Percentiles rank a stretch among this genome's conserved stretches.
phyloP scores from a whole-genome alignment of 2,329 filamentous ascomycete species.

The Pseudogymnoascus sp. region DNA sequence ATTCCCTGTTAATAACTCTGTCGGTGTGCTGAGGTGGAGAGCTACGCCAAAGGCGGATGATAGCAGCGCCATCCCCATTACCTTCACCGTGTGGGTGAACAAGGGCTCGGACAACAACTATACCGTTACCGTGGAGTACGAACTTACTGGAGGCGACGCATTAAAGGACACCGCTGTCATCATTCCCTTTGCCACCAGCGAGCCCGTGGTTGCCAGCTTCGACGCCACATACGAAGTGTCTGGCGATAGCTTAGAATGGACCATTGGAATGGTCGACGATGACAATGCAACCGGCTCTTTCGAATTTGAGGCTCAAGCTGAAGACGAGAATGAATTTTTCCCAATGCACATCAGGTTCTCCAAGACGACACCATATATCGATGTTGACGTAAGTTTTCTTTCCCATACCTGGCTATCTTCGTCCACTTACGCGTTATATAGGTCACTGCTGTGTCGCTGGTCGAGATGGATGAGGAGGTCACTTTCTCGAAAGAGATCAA shows the following conservation, averaged over 20 bases:
- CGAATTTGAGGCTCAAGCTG: slow-evolving; percentile 86
- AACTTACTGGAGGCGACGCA: slow-evolving; percentile 71
- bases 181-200: slow-evolving; percentile 77
- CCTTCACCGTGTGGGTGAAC: slow-evolving; percentile 97
- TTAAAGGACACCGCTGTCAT: slow-evolving; percentile 79
- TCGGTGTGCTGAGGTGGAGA: slow-evolving; percentile 90
- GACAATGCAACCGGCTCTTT: slow-evolving; percentile 80
- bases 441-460: slow-evolving; percentile 61
- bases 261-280: slow-evolving; percentile 75
- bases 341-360: slow-evolving; percentile 89
- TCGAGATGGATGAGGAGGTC: slow-evolving; percentile 71
- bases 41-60: slow-evolving; percentile 75
- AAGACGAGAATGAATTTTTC: slow-evolving; percentile 92
- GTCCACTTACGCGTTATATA: slow-evolving; percentile 28
- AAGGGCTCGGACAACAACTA: slow-evolving; percentile 72
- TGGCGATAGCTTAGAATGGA: slow-evolving; percentile 90
- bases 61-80: slow-evolving; percentile 75
- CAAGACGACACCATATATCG: slow-evolving; percentile 78
- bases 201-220: slow-evolving; percentile 85
- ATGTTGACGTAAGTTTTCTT: slow-evolving; percentile 72
- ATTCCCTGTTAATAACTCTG: slow-evolving; percentile 90
- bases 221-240: slow-evolving; percentile 92
- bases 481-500: slow-evolving; percentile 77
- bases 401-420: neutral
- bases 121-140: slow-evolving; percentile 92